These are phyloP conservation scores for Fusarium sarcochroum DNA, from an alignment of 2,329 filamentous ascomycete species.

Conservation along the genomic window DNA sequence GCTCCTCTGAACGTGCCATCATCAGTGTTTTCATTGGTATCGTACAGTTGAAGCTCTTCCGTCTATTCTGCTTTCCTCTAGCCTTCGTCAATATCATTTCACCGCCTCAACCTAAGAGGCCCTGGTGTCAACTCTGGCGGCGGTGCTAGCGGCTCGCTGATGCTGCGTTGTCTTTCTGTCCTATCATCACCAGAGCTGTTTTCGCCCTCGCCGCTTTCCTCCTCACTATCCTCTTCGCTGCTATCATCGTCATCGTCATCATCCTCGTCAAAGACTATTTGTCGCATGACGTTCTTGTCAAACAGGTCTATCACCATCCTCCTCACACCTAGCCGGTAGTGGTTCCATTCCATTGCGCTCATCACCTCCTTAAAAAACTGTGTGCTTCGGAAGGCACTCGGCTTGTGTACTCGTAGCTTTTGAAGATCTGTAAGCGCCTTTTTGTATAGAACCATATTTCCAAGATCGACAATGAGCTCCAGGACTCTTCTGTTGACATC, in stretches of 20 bases:
- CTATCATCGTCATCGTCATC: conserved; percentile 72
- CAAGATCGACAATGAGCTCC: conserved; percentile 87
- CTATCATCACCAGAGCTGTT: conserved; percentile 66
- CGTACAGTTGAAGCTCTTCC: conserved; percentile 34
- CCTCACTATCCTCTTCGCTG: conserved; percentile 54
- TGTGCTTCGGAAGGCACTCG: conserved; percentile 80
- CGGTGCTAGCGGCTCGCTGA: conserved; percentile 59
- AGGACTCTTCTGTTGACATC: conserved; percentile 84
- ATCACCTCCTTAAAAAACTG: conserved; percentile 88
- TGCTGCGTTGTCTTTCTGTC: conserved; percentile 71
- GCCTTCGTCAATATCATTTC: conserved; percentile 14
- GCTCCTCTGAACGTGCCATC: conserved; percentile 15
- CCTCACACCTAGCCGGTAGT: conserved; percentile 88
- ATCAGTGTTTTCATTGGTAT: conserved; percentile 39
- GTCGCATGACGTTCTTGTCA: conserved; percentile 87
- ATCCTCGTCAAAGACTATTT: conserved; percentile 80
- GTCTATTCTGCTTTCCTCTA: conserved; percentile 9
- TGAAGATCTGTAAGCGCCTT: conserved; percentile 86
- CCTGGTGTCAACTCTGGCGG: conserved; percentile 53
- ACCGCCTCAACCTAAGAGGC: conserved; percentile 53
- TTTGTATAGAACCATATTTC: conserved; percentile 93
- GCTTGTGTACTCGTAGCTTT: conserved; percentile 82
- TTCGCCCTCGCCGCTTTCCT: conserved; percentile 61
- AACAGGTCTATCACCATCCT: conserved; percentile 95
- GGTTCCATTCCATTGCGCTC: conserved; percentile 86